Base-by-base conservation (phyloP, 2,329 filamentous ascomycete species). In the Didymella keratinophila region DNA sequence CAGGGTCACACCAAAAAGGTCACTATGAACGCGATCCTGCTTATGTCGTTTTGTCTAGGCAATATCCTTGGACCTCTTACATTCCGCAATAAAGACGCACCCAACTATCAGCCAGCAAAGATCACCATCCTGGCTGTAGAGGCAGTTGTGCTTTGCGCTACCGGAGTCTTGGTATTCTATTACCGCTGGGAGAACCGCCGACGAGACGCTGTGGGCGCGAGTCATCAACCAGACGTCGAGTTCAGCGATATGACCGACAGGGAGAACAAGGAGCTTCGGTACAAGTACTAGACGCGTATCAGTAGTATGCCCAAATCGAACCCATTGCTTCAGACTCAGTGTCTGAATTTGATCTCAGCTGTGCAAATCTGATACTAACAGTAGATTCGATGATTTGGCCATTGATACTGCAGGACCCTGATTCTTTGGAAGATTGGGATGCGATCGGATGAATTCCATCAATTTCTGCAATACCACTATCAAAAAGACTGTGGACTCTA, bases 11-110 rank as follows among this genome's bases (percentile, higher is more conserved):
- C 72, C 9, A 76, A 76, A 62, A 73, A 89, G 68, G 85, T 88
- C 44, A 83, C 87, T 25, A 86, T 85, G n/a, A 87, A 86, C 27
- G 71, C 66, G 7, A 71, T 76, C 0, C 60, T 78, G 8, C 77
- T 77, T 56, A 72, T 77, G 62, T 81, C 80, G 0, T 85, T 76
- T 49, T 78, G 72, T 34, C 42, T 74, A 0, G 75, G 74, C 1
- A 81, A 80, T 47, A 78, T 81, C 47, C 73, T 80, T 4, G 78
- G 71, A 0, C 79, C 79, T 0, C 71, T 78, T 48, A 79, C 79
- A 21, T 81, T 81, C 66, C 70, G 72, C 28, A 52, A 74, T 0
- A 53, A 64, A 0, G 74, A 79, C 44, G 70, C 73, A 0, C 78
- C 72, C 0, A 56, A 68, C 0, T 80, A 79, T 57, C 53, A 68